phyloP scores from a whole-genome alignment of 805 yeast species.

The Komagataella mondaviorum region DNA sequence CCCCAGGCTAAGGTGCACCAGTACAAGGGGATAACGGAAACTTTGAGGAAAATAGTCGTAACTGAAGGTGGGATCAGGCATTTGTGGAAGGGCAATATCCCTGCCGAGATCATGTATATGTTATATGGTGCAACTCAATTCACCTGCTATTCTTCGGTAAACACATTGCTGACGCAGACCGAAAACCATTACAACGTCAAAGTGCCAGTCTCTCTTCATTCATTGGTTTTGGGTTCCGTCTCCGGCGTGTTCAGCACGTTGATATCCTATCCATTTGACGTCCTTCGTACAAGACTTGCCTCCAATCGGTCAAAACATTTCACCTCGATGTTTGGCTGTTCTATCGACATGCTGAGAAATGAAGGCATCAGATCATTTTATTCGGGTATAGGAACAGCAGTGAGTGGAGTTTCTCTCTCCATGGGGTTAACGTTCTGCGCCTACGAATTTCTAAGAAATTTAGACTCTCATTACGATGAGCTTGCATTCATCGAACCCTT shows the following conservation, averaged over 20 bases:
- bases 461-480: slow-evolving; percentile 10
- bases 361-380: slow-evolving; percentile 33
- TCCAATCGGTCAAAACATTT: slow-evolving; percentile 34
- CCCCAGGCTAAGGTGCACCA: slow-evolving; percentile 6
- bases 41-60: slow-evolving; percentile 27
- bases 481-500: slow-evolving; percentile 34
- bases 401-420: slow-evolving; percentile 52
- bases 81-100: slow-evolving; percentile 94
- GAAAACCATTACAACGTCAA: slow-evolving; percentile 11
- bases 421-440: slow-evolving; percentile 68
- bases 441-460: slow-evolving; percentile 29
- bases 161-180: slow-evolving; percentile 22
- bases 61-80: slow-evolving; percentile 60
- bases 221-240: slow-evolving; percentile 52
- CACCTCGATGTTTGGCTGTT: slow-evolving; percentile 19
- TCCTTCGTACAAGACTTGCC: slow-evolving; percentile 77
- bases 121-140: slow-evolving; percentile 82
- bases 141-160: slow-evolving; percentile 48
- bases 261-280: slow-evolving; percentile 78
- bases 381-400: slow-evolving; percentile 33
- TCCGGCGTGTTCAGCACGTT: slow-evolving; percentile 70
- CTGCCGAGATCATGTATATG: slow-evolving; percentile 80
- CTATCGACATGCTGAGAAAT: slow-evolving; percentile 15
- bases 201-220: slow-evolving; percentile 24
- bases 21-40: slow-evolving; percentile 21